Evolutionary conservation across 2,329 filamentous ascomycete species (phyloP), one percentile per base, ranked within the genome.

Genomic region (Phaeosphaeriaceae sp.): DNA sequence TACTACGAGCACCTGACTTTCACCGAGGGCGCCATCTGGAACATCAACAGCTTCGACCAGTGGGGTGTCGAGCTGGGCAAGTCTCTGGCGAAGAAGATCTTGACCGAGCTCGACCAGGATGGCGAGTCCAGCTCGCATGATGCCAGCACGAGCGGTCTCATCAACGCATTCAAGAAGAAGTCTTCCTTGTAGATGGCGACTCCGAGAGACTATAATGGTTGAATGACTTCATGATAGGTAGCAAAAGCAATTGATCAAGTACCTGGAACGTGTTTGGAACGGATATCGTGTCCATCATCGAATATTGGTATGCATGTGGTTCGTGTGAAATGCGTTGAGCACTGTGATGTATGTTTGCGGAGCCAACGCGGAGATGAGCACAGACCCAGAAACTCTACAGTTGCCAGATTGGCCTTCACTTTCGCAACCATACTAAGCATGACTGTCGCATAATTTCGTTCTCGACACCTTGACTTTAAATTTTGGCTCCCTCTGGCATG

Each of bases 1-100:
- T 99, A 98, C 87, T 99, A 99, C 82, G 95, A 99, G 86, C 95
- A 99, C 83, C 83, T 98, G 62, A 98, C 95, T 56, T 99, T 99
- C 81, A 96, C 92, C 40, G 95, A 99, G 83, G 95, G 95, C 73
- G 94, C 94, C 53, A 86, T 99, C 78, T 99, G 95, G 95, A 97
- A 98, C 83, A 97, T 99, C 85, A 99, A 99, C 88, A 93, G 90
- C 75, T 99, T 98, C 77, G 95, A 99, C 83, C 95, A 99, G 85
- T 99, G 95, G 95, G 95, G 95, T 82, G 95, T 99, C 47, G 95
- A 99, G 86, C 85, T 99, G 63, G 95, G 95, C 79, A 99, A 99
- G 90, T 89, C 91, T 43, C 84, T 99, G 67, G 95, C 95, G 62
- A 98, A 86, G 81, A 85, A 84, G 76, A 86, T 80, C 58, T 76